Base-by-base conservation (phyloP, 1,139 yeast species). In the Ogataea hybrid region DNA sequence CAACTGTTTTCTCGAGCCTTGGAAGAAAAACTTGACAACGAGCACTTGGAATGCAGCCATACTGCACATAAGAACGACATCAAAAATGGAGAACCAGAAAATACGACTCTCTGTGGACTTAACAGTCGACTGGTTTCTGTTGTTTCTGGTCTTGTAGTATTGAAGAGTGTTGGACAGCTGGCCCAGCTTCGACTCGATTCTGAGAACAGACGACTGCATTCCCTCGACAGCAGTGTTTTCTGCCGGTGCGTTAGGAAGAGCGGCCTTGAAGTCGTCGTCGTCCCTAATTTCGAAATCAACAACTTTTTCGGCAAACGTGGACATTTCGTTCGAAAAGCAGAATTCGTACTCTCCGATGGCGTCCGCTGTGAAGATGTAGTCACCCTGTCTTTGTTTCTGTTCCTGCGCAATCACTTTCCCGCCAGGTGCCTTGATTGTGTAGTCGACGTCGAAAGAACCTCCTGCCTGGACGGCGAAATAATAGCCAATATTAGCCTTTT, bases 381-480 rank as follows among this genome's bases (percentile, higher is more conserved):
- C 96, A 2, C 95, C 96, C 61, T 87, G 95, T 64, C 88, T 78
- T 60, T 83, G 83, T 55, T 81, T 81, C 41, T 72, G 69, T 43
- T 84, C 86, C 27, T 71, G 65, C 39, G 77, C 75, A 32, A 85
- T 67, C 6, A 78, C 68, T 39, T 72, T 73, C 20, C 79, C 81
- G 41, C 73, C 70, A 11, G 97, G 97, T 18, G 78, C 81, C 53
- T 70, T 79, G 50, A 92, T 75, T 28, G 77, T 68, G 64, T 86
- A 88, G 63, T 88, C 92, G 44, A 92, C 79, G 60, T 87, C 95
- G 59, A 87, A 87, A 20, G 84, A 69, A 7, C 95, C 96, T 44
- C 97, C 97, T 28, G 84, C 75, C 65, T 89, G 96, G 39, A 92
- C 97, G 12, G 96, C 89, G 71, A 88, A 92, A 62, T 88, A 86